These are phyloP conservation scores for Nepenthes alata DNA, from an alignment of 179 eudicot genomes.

Conservation along the genomic window DNA sequence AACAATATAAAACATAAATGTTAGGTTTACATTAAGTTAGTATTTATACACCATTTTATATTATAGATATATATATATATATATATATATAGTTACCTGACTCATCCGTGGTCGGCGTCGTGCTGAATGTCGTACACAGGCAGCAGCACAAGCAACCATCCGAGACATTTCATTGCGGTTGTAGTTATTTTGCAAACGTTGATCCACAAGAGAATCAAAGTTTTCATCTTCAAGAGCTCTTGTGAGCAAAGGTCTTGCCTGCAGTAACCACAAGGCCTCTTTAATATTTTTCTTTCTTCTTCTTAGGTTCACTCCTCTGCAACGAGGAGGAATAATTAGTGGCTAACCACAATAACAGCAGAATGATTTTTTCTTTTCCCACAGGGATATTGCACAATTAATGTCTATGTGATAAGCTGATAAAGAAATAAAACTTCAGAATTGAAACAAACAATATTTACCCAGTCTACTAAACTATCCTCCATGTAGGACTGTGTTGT, in stretches of 20 bases:
- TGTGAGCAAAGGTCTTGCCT: conserved; percentile 47
- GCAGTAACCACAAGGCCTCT: conserved; percentile 3
- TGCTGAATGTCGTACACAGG: conserved; percentile 50
- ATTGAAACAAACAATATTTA: conserved; percentile 16
- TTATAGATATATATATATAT: no score
- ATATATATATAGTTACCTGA: conserved; percentile 23
- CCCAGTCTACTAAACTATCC: conserved; percentile 97
- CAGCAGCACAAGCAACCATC: conserved; percentile 56
- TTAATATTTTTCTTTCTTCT: no score
- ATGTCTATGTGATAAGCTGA: no score
- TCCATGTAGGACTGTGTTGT: conserved; percentile 48
- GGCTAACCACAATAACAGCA: no score
- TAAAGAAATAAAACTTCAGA: no score
- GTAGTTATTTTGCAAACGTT: conserved; percentile 19
- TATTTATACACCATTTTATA: no score
- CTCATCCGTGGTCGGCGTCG: conserved; percentile 51
- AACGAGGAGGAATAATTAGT: no score
- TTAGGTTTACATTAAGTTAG: no score
- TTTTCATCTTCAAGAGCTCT: conserved; percentile 42
- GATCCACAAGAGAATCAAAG: conserved; percentile 37
- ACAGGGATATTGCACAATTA: no score
- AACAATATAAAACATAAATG: no score
- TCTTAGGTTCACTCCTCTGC: no score
- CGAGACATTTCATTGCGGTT: conserved; percentile 37
- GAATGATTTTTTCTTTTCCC: no score